Base-by-base conservation (phyloP, 345 rosid species). In the Sapria himalayana region DNA sequence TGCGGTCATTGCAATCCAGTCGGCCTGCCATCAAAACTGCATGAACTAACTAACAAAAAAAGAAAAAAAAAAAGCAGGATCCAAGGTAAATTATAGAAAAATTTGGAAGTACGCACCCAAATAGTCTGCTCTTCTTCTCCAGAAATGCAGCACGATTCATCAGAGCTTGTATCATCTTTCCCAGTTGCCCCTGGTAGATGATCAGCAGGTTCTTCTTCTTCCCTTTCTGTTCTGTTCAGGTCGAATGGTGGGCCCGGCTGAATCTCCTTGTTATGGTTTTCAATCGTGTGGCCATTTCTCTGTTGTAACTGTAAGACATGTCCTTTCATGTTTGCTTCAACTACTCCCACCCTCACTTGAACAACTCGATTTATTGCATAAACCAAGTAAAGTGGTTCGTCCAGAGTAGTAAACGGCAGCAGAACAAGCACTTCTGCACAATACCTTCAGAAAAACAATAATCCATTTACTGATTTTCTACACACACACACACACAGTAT, bases 381-480 rank as follows among this genome's bases (percentile, higher is more conserved):
- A 35, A 91, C 63, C 62, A 91, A 63, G 73, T 91, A 80, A 47
- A 91, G 93, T 1, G 99, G 99, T 52, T 91, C 99, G 63, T 91
- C 99, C n/a, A 91, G 95, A 23, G 61, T 40, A 42, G 99, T 69
- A 58, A 91, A 91, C 19, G 95, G 99, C 46, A 91, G 72, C 45
- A 70, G 61, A 39, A 93, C 95, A 62, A 91, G 95, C 41, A 81
- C 70, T 59, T 91, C 99, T 22, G 95, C 74, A 67, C 99, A 91
- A 57, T 84, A 78, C 93, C 99, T 91, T 73, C 37, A 21, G 51
- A 62, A 40, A 40, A 43, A 50, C 48, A 47, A 46, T 19, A 12
- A 25, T 15, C 22, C 36, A 46, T 35, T 55, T 29, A 60, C 37
- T 7, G 13, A 55, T 22, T 48, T 29, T 37, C 41, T n/a, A n/a